phyloP scores from a whole-genome alignment of 1,139 yeast species.

The Kodamaea fungicola region DNA sequence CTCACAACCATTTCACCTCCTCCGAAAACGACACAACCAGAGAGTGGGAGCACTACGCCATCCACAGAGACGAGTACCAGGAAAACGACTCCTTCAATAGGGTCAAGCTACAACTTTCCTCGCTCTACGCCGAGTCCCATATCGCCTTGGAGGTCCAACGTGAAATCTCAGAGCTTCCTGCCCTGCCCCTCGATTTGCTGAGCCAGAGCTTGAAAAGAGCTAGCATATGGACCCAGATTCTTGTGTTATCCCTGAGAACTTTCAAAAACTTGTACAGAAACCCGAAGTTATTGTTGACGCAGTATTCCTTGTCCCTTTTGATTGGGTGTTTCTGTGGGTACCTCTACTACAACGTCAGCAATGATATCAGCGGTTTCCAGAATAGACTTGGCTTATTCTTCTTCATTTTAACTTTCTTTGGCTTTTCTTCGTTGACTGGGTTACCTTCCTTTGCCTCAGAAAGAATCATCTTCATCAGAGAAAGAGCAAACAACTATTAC shows the following conservation, averaged over 20 bases:
- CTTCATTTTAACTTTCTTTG: constrained; percentile 85
- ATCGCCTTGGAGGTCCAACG: constrained; percentile 45
- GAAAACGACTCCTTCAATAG: constrained; percentile 14
- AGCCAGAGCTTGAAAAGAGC: constrained; percentile 47
- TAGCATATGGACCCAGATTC: constrained; percentile 56
- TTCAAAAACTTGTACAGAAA: constrained; percentile 90
- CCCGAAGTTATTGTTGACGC: constrained; percentile 79
- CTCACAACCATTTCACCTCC: constrained; percentile 37
- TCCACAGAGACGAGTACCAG: constrained; percentile 71
- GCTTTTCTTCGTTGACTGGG: constrained; percentile 90
- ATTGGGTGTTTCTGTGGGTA: constrained; percentile 85
- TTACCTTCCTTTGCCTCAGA: constrained; percentile 85
- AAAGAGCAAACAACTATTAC: constrained; percentile 91
- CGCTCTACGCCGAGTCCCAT: constrained; percentile 47
- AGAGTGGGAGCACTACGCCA: constrained; percentile 88
- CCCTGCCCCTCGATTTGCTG: constrained; percentile 32
- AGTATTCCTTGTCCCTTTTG: constrained; percentile 70
- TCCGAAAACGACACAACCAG: constrained; percentile 56
- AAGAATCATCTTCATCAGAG: constrained; percentile 83
- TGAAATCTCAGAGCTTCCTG: constrained; percentile 42
- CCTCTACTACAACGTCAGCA: constrained; percentile 73
- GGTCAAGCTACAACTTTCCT: constrained; percentile 34
- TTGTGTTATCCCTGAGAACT: constrained; percentile 75
- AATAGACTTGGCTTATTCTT: constrained; percentile 91
- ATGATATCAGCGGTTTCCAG: constrained; percentile 94